phyloP scores from a whole-genome alignment of 768 basidiomycete genomes.

The Phlebiopsis flavidoalba region DNA sequence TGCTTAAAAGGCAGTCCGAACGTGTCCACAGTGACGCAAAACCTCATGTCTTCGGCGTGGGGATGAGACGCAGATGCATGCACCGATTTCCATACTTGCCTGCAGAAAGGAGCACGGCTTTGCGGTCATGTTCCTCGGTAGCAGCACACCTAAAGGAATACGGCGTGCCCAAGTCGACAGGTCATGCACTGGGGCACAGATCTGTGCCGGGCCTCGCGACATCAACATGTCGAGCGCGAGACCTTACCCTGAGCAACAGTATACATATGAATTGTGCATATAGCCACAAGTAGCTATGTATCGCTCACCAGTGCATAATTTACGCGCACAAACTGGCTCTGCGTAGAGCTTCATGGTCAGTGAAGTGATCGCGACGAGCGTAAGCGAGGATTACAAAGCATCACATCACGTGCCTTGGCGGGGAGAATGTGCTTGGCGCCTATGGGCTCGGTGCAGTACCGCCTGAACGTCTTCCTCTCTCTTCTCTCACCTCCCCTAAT shows the following conservation, averaged over 20 bases:
- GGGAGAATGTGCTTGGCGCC: background rate
- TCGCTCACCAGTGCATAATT: background rate
- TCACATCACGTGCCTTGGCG: background rate
- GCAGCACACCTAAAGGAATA: no score
- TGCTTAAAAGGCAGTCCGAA: background rate
- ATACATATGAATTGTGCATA: background rate
- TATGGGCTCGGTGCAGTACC: background rate
- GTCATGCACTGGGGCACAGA: no score
- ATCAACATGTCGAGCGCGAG: no score
- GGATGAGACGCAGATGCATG: no score
- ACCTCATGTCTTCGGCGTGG: background rate
- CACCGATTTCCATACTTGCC: no score
- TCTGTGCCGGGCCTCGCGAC: no score
- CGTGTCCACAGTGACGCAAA: background rate
- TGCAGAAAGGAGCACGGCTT: no score
- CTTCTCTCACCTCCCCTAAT: background rate
- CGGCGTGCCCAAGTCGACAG: no score
- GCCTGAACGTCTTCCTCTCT: constrained; percentile 2
- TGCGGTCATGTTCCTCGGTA: no score
- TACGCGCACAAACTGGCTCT: background rate
- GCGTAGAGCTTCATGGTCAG: background rate
- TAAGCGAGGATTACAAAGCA: background rate
- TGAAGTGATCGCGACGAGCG: background rate
- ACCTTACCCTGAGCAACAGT: background rate
- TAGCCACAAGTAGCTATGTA: background rate